These are phyloP conservation scores for Neoboletus brunneissimus DNA, from an alignment of 768 basidiomycete species.

Conservation along the genomic window DNA sequence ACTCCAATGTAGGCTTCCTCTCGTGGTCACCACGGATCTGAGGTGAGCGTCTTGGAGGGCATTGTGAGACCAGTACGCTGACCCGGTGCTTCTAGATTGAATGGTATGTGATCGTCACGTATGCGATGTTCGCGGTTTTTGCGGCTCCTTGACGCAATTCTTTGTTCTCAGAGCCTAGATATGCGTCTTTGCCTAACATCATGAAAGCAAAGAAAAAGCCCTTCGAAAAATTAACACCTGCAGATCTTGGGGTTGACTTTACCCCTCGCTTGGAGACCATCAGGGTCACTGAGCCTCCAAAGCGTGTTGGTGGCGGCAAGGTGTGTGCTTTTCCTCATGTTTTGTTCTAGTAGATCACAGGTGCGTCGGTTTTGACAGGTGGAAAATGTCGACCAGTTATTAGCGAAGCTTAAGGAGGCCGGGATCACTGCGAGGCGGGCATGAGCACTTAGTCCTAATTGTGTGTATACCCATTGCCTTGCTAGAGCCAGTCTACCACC, in stretches of 20 bases:
- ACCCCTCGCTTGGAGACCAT: slow-evolving; percentile 80
- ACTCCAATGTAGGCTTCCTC: slow-evolving; percentile 72
- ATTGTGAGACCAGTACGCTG: background rate
- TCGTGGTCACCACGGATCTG: slow-evolving; percentile 90
- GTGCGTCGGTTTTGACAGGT: slow-evolving; percentile 42
- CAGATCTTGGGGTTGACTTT: slow-evolving; percentile 82
- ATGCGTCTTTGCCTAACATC: slow-evolving; percentile 95
- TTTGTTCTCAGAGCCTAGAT: slow-evolving; percentile 74
- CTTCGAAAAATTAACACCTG: slow-evolving; percentile 74
- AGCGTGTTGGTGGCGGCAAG: slow-evolving; percentile 89
- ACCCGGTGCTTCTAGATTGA: slow-evolving; percentile 47
- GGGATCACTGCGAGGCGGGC: slow-evolving; percentile 46
- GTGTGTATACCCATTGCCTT: slow-evolving; percentile 6
- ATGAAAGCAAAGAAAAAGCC: slow-evolving; percentile 99
- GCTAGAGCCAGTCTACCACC: background rate
- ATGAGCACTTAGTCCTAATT: slow-evolving; percentile 8
- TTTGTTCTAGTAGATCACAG: background rate
- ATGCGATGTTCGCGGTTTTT: background rate
- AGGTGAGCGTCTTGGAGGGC: slow-evolving; percentile 50
- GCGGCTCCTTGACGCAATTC: background rate
- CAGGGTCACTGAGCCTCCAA: slow-evolving; percentile 86
- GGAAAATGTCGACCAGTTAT: slow-evolving; percentile 82
- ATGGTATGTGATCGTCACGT: slow-evolving; percentile 46
- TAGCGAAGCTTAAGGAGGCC: slow-evolving; percentile 85
- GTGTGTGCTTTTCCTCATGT: slow-evolving; percentile 36